A percentile compares a stretch with the other conserved stretches of the same genome.
phyloP scores from a whole-genome alignment of 352 stramenopile species.

The Peronospora belbahrii region DNA sequence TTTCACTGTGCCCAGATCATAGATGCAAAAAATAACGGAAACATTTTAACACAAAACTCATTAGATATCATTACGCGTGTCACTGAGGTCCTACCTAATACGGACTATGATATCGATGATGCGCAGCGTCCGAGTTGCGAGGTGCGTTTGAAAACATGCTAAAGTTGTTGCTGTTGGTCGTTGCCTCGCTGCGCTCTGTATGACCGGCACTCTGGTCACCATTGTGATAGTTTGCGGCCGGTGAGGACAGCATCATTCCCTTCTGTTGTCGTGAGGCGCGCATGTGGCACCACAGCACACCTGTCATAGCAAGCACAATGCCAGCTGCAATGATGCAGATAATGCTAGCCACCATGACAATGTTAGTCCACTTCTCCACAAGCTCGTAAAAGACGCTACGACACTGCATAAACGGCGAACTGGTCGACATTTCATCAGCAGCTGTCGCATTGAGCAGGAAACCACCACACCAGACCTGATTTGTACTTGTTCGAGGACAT shows the following conservation, averaged over 20 bases:
- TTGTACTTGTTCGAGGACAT: constrained; percentile 42
- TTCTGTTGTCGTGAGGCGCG: constrained; percentile 19
- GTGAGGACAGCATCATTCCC: background rate
- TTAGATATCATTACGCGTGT: constrained; percentile 16
- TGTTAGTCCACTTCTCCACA: constrained; percentile 60
- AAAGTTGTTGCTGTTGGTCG: constrained; percentile 26
- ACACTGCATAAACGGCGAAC: constrained; percentile 60
- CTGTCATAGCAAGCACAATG: constrained; percentile 48
- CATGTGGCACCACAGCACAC: constrained; percentile 41
- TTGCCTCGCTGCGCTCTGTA: constrained; percentile 19
- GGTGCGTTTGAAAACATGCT: constrained; percentile 29
- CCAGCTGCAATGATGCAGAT: constrained; percentile 43
- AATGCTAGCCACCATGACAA: constrained; percentile 46
- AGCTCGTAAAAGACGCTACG: constrained; percentile 52
- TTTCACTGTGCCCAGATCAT: constrained; percentile 10
- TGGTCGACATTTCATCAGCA: constrained; percentile 32
- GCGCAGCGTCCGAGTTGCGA: constrained; percentile 16
- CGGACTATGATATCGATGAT: constrained; percentile 33
- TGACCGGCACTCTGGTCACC: constrained; percentile 13
- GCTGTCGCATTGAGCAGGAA: constrained; percentile 50
- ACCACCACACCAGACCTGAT: constrained; percentile 62
- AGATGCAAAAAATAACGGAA: constrained; percentile 18
- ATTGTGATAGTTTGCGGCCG: constrained; percentile 27
- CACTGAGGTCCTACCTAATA: constrained; percentile 24
- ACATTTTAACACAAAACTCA: constrained; percentile 13